Conservation (phyloP, 176 grass and related monocot genomes). For the Tillandsia leiboldiana region DNA sequence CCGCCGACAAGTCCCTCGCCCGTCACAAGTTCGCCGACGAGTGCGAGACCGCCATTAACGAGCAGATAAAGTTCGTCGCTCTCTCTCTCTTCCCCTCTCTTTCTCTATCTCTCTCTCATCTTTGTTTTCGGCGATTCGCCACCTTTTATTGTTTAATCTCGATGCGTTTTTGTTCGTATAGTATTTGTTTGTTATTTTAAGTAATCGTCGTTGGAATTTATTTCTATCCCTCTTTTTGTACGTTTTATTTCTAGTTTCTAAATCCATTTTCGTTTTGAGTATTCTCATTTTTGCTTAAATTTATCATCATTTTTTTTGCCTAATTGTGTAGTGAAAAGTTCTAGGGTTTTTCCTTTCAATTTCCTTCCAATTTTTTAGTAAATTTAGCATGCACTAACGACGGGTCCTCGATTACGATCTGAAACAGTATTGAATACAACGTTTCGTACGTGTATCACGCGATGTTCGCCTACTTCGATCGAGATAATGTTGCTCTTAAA, state of each 20-base stretch:
- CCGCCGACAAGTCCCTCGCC: conserved; percentile 31
- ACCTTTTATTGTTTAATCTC: not conserved
- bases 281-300: too few relatives aligned
- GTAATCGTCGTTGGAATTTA: too few relatives aligned
- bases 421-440: not conserved
- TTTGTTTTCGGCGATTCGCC: not conserved
- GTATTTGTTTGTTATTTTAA: not conserved
- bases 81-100: conserved; percentile 3
- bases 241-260: too few relatives aligned
- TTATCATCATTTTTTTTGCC: too few relatives aligned
- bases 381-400: too few relatives aligned
- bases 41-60: conserved; percentile 29
- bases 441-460: not conserved
- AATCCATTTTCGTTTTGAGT: too few relatives aligned
- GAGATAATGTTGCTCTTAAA: not conserved
- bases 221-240: too few relatives aligned
- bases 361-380: too few relatives aligned
- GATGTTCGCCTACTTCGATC: conserved; percentile 1
- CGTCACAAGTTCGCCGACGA: conserved; percentile 29
- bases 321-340: not conserved
- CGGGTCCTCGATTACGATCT: too few relatives aligned
- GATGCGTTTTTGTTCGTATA: conserved; percentile 2
- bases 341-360: too few relatives aligned
- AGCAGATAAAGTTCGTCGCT: conserved; percentile 34
- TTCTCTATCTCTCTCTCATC: too few relatives aligned